A percentile compares a stretch with the other conserved stretches of the same genome.
phyloP scores from a whole-genome alignment of 108 stramenopile species.

The Fistulifera pelliculosa region DNA sequence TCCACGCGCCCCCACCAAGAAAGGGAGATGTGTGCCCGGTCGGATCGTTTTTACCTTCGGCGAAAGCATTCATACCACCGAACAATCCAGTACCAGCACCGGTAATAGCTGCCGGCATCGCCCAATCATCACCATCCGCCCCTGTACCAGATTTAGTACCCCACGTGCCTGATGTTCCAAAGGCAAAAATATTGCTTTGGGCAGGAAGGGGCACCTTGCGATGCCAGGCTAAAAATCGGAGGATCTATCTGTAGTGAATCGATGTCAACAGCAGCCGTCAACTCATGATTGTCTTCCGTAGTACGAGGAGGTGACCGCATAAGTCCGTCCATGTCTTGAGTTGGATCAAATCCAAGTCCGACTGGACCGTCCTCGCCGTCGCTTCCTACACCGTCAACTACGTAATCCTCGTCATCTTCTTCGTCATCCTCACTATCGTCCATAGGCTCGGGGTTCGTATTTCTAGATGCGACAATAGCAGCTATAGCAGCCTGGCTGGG shows the following conservation, averaged over 20 bases:
- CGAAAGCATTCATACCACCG: conserved; percentile 1
- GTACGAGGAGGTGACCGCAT: conserved; percentile 45
- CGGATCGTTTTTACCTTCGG: too few species aligned
- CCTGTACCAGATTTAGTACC: conserved; percentile 14
- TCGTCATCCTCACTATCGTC: conserved; percentile 15
- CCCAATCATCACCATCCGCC: conserved; percentile 9
- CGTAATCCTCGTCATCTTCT: conserved; percentile 14
- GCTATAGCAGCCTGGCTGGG: conserved; percentile 52
- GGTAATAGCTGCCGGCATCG: neutral
- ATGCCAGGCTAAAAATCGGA: conserved; percentile 3
- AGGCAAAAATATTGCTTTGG: conserved; percentile 26
- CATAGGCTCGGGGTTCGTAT: conserved; percentile 3
- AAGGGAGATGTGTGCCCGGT: too few species aligned
- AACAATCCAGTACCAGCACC: conserved; percentile 3
- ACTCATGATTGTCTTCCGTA: conserved; percentile 11
- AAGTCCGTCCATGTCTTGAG: conserved; percentile 52
- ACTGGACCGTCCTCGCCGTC: conserved; percentile 28
- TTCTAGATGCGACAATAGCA: conserved; percentile 9
- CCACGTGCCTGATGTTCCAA: conserved; percentile 55
- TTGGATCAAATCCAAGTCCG: conserved; percentile 76
- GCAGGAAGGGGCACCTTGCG: neutral
- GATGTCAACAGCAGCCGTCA: conserved; percentile 37
- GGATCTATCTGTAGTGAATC: conserved; percentile 24
- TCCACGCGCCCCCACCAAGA: too few species aligned
- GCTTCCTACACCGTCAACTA: too few species aligned